phyloP scores from a whole-genome alignment of 2,329 filamentous ascomycete species.

The Aureobasidium melanogenum region DNA sequence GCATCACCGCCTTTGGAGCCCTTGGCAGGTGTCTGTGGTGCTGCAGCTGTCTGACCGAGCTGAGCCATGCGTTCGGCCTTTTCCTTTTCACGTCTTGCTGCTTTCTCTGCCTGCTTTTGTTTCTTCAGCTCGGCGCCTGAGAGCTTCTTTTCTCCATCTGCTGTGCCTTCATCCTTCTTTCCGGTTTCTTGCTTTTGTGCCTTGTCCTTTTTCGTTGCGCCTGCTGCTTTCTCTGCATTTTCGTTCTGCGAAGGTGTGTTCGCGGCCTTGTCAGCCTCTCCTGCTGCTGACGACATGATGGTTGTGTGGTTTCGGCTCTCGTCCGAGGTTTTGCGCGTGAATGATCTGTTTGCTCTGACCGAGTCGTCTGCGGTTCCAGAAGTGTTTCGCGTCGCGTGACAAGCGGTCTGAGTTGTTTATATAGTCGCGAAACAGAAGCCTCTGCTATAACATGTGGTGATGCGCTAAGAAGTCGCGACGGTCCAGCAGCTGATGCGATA shows the following conservation, averaged over 20 bases:
- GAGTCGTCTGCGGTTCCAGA: not conserved
- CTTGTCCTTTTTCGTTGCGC: conserved; percentile 30
- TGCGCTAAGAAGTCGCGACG: not conserved
- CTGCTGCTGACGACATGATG: not conserved
- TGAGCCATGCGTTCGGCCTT: conserved; percentile 22
- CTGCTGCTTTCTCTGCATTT: conserved; percentile 36
- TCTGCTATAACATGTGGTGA: not conserved
- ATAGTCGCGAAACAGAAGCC: too few species aligned
- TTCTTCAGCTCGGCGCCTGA: conserved; percentile 79
- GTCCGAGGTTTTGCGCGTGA: not conserved
- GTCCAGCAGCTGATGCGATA: not conserved
- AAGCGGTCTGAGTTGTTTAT: not conserved
- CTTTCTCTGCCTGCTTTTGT: conserved; percentile 83
- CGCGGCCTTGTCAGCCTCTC: not conserved
- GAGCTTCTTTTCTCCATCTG: conserved; percentile 40
- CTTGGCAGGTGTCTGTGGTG: conserved; percentile 26
- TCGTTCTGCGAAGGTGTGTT: not conserved
- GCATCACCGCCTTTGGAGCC: conserved; percentile 22
- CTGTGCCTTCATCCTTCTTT: conserved; percentile 8
- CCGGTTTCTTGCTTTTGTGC: conserved; percentile 1
- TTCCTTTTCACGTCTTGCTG: conserved; percentile 60
- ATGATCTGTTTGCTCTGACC: not conserved
- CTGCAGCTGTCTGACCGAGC: conserved; percentile 12
- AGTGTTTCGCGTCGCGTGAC: not conserved
- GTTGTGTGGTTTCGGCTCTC: not conserved